phyloP scores from a whole-genome alignment of 2,329 filamentous ascomycete species.

The Ophiocordyceps sinensis region DNA sequence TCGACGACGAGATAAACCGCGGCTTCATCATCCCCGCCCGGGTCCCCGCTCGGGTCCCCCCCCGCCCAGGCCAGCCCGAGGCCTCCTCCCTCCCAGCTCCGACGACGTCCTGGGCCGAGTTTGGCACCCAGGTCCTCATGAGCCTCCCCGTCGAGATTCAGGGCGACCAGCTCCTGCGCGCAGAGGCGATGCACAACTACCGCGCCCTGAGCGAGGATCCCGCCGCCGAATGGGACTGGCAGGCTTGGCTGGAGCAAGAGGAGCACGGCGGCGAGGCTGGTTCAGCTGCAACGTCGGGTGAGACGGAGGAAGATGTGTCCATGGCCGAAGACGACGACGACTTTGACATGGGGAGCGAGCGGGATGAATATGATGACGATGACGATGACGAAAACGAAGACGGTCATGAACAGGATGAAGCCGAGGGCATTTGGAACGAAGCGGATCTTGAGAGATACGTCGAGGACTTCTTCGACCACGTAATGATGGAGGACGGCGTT shows the following conservation, averaged over 20 bases:
- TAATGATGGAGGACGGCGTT: not conserved
- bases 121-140: conserved; percentile 11
- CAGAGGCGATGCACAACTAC: conserved; percentile 10
- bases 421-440: conserved; percentile 1
- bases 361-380: conserved; percentile 1
- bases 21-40: conserved; percentile 14
- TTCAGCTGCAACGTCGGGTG: not conserved
- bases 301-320: not conserved
- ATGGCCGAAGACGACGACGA: conserved; percentile 2
- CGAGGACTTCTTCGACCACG: conserved; percentile 1
- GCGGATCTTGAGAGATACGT: conserved; percentile 1
- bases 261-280: not conserved
- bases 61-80: not conserved
- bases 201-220: conserved; percentile 2
- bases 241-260: conserved; percentile 8
- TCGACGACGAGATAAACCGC: conserved; percentile 18
- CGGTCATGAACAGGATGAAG: not conserved
- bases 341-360: conserved; percentile 4
- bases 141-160: conserved; percentile 8
- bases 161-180: conserved; percentile 11
- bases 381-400: not conserved
- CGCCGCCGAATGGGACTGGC: conserved; percentile 9
- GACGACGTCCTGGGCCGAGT: conserved; percentile 10
- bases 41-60: conserved; percentile 4
- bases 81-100: conserved; percentile 8